phyloP scores from a whole-genome alignment of 2,329 filamentous ascomycete genomes.

The Fusarium stilboides region DNA sequence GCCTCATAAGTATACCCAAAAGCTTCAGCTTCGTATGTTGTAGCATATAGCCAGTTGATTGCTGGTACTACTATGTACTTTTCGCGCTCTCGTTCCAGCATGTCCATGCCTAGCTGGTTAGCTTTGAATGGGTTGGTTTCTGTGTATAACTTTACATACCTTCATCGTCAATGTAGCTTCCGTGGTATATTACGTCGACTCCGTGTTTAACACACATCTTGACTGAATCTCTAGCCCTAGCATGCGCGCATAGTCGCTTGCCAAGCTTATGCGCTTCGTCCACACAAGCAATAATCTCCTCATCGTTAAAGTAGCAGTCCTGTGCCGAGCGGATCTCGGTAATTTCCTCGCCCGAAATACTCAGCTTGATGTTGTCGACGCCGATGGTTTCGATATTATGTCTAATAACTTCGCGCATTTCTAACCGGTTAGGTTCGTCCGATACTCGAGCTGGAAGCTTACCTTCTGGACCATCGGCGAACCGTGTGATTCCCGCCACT shows the following conservation, averaged over 20 bases:
- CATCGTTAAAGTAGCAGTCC: constrained; percentile 30
- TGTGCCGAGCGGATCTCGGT: constrained; percentile 19
- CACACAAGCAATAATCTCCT: constrained; percentile 13
- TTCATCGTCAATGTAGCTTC: constrained; percentile 31
- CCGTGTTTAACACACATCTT: constrained; percentile 34
- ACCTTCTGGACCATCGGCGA: constrained; percentile 5
- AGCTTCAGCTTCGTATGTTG: too few species aligned
- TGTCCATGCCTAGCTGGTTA: too few species aligned
- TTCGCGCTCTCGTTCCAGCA: too few species aligned
- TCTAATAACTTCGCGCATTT: too few species aligned
- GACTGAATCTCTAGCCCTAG: constrained; percentile 31
- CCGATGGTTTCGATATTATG: too few species aligned
- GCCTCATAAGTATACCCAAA: too few species aligned
- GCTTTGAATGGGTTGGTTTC: too few species aligned
- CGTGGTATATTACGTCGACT: constrained; percentile 36
- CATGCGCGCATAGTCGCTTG: constrained; percentile 32
- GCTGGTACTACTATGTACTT: too few species aligned
- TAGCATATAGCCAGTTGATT: too few species aligned
- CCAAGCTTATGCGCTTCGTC: constrained; percentile 32
- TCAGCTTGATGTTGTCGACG: not conserved
- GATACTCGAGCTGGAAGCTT: not conserved
- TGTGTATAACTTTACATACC: constrained; percentile 6
- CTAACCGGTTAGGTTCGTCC: too few species aligned
- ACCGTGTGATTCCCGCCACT: constrained; percentile 29
- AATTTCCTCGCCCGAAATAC: not conserved